Base-by-base conservation (phyloP, 139 green algal genomes). In the Chlorella sp. region DNA sequence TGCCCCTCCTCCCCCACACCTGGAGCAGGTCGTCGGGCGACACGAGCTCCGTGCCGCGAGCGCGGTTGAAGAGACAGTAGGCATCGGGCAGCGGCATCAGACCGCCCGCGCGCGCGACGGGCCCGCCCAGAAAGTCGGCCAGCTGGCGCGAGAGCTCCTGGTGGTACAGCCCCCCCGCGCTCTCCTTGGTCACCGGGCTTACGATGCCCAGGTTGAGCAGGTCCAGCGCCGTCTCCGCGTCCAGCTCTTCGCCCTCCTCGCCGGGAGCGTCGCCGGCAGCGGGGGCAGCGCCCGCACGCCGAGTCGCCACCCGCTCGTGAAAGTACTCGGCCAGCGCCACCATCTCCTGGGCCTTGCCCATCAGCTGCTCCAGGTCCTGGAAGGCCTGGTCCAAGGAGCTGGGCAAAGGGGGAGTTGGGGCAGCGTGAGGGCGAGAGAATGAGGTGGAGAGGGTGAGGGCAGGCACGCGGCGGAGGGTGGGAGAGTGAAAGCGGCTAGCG, bases 11-110 rank as follows among this genome's bases (percentile, higher is more conserved):
- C n/a, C n/a, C n/a, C n/a, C n/a, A n/a, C n/a, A n/a, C n/a, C n/a
- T 86, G 56, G n/a, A 97, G 63, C 62, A 99, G 84, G 83, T 99
- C 95, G 36, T 98, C 93, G 0, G 95, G 95, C 0, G 95, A 98
- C 21, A 99, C 85, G 5, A 99, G 88, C 87, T 98, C 96, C 7
- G 83, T 90, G 19, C 95, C 93, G 1, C 95, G 74, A 0, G 94
- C 96, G 14, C 95, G 76, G 75, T 98, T 98, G 88, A 96, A 99
- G 25, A 98, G 75, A 87, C 92, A 98, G 88, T 97, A 99, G 58
- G 93, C 91, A 67, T 99, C 96, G 33, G 92, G 82, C 65, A 99
- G 82, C 11, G 91, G 80, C 82, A 99, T 88, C 60, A 98, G 87
- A 50, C 94, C 95, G 15, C 93, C 93, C 1, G 72, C 77, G 8